A percentile compares a stretch with the other conserved stretches of the same genome.
Evolutionary conservation across 768 basidiomycete species (phyloP).

Genomic region (Lactifluus volemus): DNA sequence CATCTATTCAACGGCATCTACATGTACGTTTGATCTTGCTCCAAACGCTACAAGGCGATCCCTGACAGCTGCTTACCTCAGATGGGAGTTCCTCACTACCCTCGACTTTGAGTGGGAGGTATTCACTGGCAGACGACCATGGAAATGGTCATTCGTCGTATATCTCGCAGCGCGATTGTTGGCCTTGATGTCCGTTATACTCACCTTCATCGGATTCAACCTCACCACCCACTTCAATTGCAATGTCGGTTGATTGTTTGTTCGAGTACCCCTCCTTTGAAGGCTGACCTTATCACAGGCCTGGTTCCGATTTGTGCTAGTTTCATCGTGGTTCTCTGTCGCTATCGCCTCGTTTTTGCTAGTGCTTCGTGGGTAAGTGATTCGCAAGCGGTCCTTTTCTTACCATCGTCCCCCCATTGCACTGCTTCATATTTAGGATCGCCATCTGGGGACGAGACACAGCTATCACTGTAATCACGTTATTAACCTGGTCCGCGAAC

Average conservation of each 20-base stretch:
- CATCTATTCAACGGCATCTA: conserved; percentile 16
- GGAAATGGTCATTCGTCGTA: conserved; percentile 18
- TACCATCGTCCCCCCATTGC: not conserved
- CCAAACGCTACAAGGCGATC: not conserved
- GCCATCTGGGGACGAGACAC: conserved; percentile 16
- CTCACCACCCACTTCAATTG: conserved; percentile 4
- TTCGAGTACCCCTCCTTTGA: not conserved
- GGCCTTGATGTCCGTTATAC: not conserved
- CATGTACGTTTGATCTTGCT: conserved; percentile 8
- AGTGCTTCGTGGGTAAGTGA: conserved; percentile 16
- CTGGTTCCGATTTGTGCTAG: conserved; percentile 9
- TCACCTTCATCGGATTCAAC: conserved; percentile 15
- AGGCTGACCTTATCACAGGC: not conserved
- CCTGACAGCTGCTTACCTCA: not conserved
- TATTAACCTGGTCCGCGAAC: conserved; percentile 3
- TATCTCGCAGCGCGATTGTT: conserved; percentile 9
- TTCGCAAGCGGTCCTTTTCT: not conserved
- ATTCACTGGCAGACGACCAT: conserved; percentile 16
- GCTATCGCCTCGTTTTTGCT: conserved; percentile 16
- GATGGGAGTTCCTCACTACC: conserved; percentile 19
- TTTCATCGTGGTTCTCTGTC: conserved; percentile 13
- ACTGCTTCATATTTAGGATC: not conserved
- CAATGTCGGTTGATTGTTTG: conserved; percentile 1
- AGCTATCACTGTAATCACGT: not conserved
- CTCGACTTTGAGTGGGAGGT: conserved; percentile 17